Conservation (phyloP, 192 early-diverging fungal genomes). For the Helicostylum pulchrum region DNA sequence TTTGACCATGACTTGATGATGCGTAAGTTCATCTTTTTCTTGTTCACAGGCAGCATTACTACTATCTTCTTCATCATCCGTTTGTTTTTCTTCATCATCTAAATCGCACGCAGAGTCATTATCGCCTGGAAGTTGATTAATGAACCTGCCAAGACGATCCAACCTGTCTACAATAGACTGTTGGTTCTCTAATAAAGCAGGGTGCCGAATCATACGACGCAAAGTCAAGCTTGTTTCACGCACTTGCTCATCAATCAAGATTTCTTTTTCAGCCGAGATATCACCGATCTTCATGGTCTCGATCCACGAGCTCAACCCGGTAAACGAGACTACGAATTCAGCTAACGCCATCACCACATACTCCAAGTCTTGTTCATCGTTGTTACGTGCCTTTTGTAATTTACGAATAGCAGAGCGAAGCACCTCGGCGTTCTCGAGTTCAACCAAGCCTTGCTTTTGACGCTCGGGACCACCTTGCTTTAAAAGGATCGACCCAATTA, state of each 20-base stretch:
- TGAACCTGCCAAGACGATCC: neutral
- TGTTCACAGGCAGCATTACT: neutral
- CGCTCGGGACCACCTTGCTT: neutral
- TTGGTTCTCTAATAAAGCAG: constrained; percentile 1
- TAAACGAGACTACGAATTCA: constrained; percentile 25
- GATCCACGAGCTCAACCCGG: constrained; percentile 25
- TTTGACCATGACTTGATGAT: neutral
- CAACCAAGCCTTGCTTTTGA: constrained; percentile 12
- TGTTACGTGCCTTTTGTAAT: neutral
- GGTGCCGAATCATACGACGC: constrained; percentile 13
- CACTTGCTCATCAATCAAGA: constrained; percentile 4
- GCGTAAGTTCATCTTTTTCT: neutral
- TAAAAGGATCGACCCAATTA: constrained; percentile 6
- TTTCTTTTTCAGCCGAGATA: neutral
- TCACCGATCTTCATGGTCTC: constrained; percentile 3
- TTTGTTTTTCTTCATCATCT: neutral
- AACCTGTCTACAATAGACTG: constrained; percentile 10
- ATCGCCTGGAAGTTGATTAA: neutral
- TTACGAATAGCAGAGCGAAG: neutral
- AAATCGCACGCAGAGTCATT: constrained; percentile 14
- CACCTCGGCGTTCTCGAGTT: constrained; percentile 7
- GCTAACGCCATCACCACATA: constrained; percentile 13
- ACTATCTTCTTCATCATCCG: neutral
- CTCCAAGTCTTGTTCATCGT: constrained; percentile 7
- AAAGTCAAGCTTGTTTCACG: constrained; percentile 2